Evolutionary conservation across 176 grass and related monocot genomes (phyloP).

Genomic region (Musa schizocarpa): DNA sequence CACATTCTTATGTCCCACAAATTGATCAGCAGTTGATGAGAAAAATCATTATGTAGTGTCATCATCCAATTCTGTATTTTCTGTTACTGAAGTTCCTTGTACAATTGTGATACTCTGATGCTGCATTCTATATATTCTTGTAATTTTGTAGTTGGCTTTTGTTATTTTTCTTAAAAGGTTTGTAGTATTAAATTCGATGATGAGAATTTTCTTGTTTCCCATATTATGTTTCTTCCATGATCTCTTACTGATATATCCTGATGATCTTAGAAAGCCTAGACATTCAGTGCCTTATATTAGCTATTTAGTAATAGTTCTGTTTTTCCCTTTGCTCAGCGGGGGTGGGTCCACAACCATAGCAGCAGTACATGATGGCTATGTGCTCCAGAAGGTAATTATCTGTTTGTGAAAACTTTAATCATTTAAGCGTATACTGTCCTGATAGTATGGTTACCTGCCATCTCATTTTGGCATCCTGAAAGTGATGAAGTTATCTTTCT

Average conservation of each 20-base stretch:
- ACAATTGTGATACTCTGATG: not conserved
- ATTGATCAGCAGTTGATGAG: not conserved
- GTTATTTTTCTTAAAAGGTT: not conserved
- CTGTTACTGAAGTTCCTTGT: not conserved
- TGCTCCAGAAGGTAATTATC: slow-evolving; percentile 76
- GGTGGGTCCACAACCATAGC: slow-evolving; percentile 84
- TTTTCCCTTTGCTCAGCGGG: slow-evolving; percentile 52
- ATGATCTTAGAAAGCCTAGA: not conserved
- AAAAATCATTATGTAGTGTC: not conserved
- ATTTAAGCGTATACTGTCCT: not conserved
- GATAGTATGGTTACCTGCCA: not conserved
- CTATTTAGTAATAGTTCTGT: slow-evolving; percentile 9
- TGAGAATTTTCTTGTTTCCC: not conserved
- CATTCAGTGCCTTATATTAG: not conserved
- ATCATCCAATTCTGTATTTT: not conserved
- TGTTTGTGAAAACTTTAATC: slow-evolving; percentile 1
- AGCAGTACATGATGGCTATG: slow-evolving; percentile 93
- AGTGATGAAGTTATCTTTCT: not conserved
- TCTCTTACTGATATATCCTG: not conserved
- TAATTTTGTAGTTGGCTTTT: not conserved
- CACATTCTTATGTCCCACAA: not conserved
- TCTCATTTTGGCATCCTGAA: not conserved
- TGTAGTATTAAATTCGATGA: not conserved
- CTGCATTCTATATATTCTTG: not conserved
- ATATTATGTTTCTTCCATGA: not conserved